Base-by-base conservation (phyloP, 164 flowering plant genomes). In the Taxillus chinensis region DNA sequence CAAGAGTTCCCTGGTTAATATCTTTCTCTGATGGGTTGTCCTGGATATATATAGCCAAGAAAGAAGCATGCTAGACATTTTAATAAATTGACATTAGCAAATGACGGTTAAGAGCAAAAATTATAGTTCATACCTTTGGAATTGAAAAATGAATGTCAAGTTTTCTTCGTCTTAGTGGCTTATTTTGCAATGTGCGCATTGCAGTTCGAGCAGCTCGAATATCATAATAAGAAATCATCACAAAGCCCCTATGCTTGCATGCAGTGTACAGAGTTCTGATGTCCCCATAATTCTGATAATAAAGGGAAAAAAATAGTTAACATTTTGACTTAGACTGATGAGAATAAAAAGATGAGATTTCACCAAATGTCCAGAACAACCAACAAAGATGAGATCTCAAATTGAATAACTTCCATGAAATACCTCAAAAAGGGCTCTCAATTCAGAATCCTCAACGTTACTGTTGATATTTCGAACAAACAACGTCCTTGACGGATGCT, bases 181-280 rank as follows among this genome's bases (percentile, higher is more conserved):
- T 57, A 9, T 57, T 57, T 15, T 57, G 59, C 7, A 57, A n/a
- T 57, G 59, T 10, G 39, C 59, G 59, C 59, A 57, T 57, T 57
- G 59, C 59, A 38, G 59, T 57, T 57, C 59, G 41, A 40, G 59
- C 59, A 40, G 59, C 59, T 40, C 59, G 41, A 57, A 57, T 57
- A 40, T 57, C 59, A 40, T 57, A 57, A 12, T 57, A 57, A 40
- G 84, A 80, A 39, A 80, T 78, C 84, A 80, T 80, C 60, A 80
- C 84, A 80, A 80, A 80, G 52, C 84, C 84, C 51, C 84, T 72
- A 66, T 80, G 84, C 71, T 80, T 80, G 76, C 84, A 80, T 51
- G 82, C 78, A 51, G 84, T 80, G 70, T 80, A 80, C 42, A 80
- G 70, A 57, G 82, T 74, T 69, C 84, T 75, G 57, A 80, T 80